These are phyloP conservation scores for Trichoderma sp. DNA, from an alignment of 2,329 filamentous ascomycete species.

Conservation along the genomic window DNA sequence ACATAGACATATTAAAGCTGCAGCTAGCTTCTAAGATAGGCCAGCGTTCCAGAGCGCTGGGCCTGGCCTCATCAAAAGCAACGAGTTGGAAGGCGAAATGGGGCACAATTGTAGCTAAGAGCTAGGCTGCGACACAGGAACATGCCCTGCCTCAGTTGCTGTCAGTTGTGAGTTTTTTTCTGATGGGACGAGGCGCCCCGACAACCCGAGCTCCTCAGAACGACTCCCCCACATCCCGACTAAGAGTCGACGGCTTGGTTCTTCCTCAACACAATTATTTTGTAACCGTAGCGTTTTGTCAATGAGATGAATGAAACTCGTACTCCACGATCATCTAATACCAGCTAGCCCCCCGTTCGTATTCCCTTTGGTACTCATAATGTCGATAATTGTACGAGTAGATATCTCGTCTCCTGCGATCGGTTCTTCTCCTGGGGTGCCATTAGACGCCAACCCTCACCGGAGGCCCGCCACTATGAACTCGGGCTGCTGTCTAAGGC, in stretches of 20 bases:
- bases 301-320: neutral
- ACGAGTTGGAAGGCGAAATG: neutral
- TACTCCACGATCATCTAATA: neutral
- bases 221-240: conserved; percentile 10
- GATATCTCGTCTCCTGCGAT: neutral
- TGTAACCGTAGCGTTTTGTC: neutral
- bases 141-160: neutral
- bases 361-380: neutral
- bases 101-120: neutral
- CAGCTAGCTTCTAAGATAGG: neutral
- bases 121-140: neutral
- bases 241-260: neutral
- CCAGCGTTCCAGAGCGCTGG: conserved; percentile 12
- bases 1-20: neutral
- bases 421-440: neutral
- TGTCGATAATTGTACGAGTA: neutral
- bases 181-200: neutral
- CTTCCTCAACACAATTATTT: neutral
- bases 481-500: neutral
- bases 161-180: neutral
- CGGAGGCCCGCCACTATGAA: neutral
- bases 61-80: neutral
- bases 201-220: neutral
- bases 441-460: neutral
- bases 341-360: neutral